Evolutionary conservation across 2,329 filamentous ascomycete genomes (phyloP).

Genomic region (Fusarium fujikuroi): DNA sequence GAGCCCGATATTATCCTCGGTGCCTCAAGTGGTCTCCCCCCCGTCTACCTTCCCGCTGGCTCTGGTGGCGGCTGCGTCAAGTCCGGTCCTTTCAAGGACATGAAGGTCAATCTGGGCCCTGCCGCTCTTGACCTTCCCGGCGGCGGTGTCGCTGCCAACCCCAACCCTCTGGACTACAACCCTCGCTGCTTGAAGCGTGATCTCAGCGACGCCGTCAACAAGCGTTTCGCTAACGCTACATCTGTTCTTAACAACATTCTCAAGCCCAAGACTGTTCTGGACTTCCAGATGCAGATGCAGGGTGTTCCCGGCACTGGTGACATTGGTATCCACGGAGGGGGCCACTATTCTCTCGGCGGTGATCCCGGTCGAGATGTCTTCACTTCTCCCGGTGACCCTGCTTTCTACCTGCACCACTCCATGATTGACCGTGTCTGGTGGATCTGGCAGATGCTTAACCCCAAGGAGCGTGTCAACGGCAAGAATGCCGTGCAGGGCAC

Average conservation of each 20-base stretch:
- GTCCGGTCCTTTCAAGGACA: slow-evolving; percentile 60
- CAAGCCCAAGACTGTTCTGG: slow-evolving; percentile 48
- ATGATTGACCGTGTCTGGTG: slow-evolving; percentile 47
- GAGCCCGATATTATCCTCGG: slow-evolving; percentile 42
- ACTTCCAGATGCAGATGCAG: slow-evolving; percentile 60
- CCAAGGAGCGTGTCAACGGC: slow-evolving; percentile 37
- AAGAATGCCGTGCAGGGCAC: slow-evolving; percentile 38
- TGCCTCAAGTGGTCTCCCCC: slow-evolving; percentile 41
- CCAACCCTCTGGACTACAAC: slow-evolving; percentile 51
- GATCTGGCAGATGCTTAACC: slow-evolving; percentile 47
- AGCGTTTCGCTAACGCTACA: slow-evolving; percentile 40
- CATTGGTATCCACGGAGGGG: slow-evolving; percentile 51
- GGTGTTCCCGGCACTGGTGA: slow-evolving; percentile 43
- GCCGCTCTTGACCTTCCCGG: slow-evolving; percentile 46
- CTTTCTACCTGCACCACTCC: slow-evolving; percentile 50
- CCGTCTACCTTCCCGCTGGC: slow-evolving; percentile 55
- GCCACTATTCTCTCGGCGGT: slow-evolving; percentile 54
- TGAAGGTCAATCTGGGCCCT: slow-evolving; percentile 55
- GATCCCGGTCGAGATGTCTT: slow-evolving; percentile 56
- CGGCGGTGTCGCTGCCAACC: slow-evolving; percentile 30
- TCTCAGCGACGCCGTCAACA: slow-evolving; percentile 43
- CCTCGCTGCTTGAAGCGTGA: slow-evolving; percentile 57
- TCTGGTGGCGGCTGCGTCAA: slow-evolving; percentile 66
- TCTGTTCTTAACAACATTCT: slow-evolving; percentile 53
- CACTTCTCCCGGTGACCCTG: slow-evolving; percentile 52